Base-by-base conservation (phyloP, 106 monocot genomes). In the Hemerocallis citrina region DNA sequence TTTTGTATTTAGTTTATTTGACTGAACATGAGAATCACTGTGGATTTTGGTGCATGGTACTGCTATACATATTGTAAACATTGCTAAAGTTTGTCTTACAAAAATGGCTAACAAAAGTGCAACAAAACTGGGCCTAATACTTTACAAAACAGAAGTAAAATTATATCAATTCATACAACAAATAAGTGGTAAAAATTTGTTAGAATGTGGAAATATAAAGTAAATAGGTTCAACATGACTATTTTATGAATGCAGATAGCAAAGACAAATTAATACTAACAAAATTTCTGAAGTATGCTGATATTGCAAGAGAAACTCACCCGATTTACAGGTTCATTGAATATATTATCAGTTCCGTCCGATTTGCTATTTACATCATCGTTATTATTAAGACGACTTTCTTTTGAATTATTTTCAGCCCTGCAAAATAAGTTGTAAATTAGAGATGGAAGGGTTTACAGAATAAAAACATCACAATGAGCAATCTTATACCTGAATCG, bases 341-440 rank as follows among this genome's bases (percentile, higher is more conserved):
- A 49, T 32, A 72, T 38, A n/a, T 32, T 78, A 52, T 81, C 77
- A 68, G 83, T 79, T 64, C 75, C 79, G 72, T 90, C 90, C 28
- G 87, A 91, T 35, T 81, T 84, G 59, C 55, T 81, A 38, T 79
- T 75, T n/a, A 59, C 56, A n/a, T 81, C 73, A 68, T 72, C 81
- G 76, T 63, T 67, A 24, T 68, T 65, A 40, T 36, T 38, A 39
- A 55, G 59, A 28, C 22, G 60, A 63, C 74, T 74, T 70, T 70
- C 81, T 16, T 57, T 86, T 66, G 46, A 63, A 57, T 38, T 45
- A 40, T 68, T 87, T 56, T 35, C 68, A 72, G 71, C 89, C 65
- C 89, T 89, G 70, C 48, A 65, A 52, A 41, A 73, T 60, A 54
- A 37, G 36, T 27, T 3, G 17, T 52, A 22, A 62, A 54, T 6